Evolutionary conservation across 805 yeast genomes (phyloP).

Genomic region (Lipomyces oligophaga): DNA sequence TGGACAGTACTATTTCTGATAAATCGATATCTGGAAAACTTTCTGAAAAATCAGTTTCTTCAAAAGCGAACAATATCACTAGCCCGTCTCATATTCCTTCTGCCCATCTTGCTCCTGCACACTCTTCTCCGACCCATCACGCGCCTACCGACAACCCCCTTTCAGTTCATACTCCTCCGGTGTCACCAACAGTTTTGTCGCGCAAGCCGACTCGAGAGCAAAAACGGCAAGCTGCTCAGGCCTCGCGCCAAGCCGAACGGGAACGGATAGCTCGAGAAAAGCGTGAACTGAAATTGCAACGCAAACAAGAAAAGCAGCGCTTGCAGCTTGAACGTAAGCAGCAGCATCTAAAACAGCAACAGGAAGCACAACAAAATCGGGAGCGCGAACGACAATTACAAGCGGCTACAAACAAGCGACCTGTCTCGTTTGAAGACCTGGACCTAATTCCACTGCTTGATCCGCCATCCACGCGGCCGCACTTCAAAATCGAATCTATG

Average conservation of each 20-base stretch:
- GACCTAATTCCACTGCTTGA: conserved; percentile 25
- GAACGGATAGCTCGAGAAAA: not conserved
- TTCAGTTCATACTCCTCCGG: too few species aligned
- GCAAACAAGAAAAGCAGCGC: conserved; percentile 3
- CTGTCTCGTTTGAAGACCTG: conserved; percentile 30
- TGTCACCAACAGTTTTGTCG: too few species aligned
- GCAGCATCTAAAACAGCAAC: conserved; percentile 11
- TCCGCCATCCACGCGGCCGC: conserved; percentile 26
- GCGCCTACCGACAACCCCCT: too few species aligned
- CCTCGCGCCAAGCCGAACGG: conserved; percentile 15
- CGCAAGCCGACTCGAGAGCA: conserved; percentile 2
- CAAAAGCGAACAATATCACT: too few species aligned
- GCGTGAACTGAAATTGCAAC: too few species aligned
- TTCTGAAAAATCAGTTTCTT: conserved; percentile 18
- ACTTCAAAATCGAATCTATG: conserved; percentile 20
- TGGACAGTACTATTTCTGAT: conserved; percentile 19
- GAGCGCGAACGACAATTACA: conserved; percentile 9
- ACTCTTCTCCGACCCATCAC: too few species aligned
- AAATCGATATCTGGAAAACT: conserved; percentile 18
- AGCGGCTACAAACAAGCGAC: conserved; percentile 6
- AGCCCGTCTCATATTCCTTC: too few species aligned
- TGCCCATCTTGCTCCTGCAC: too few species aligned
- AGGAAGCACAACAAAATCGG: conserved; percentile 6
- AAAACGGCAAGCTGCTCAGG: too few species aligned
- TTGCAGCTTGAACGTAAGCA: conserved; percentile 12